Evolutionary conservation across 345 rosid species (phyloP).

Genomic region (Abelmoschus esculentus): DNA sequence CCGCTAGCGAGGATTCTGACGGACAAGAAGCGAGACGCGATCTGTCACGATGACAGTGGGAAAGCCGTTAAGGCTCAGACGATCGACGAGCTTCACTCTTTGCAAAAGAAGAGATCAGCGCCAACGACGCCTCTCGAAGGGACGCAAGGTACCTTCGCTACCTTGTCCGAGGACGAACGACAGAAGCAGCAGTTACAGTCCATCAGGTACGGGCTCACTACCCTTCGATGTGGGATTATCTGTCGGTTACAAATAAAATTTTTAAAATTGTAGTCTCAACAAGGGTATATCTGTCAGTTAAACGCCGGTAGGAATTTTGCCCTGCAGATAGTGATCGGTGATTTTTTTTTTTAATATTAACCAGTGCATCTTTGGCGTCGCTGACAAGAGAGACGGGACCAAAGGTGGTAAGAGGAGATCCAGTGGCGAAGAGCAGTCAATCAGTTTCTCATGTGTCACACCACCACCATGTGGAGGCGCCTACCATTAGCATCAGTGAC

Average conservation of each 20-base stretch:
- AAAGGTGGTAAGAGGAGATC: constrained; percentile 76
- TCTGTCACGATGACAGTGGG: constrained; percentile 74
- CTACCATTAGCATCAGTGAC: constrained; percentile 68
- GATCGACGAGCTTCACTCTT: constrained; percentile 88
- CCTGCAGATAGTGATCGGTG: neutral
- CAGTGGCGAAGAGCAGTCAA: constrained; percentile 48
- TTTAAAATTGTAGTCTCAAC: neutral
- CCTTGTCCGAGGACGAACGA: constrained; percentile 64
- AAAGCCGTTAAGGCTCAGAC: constrained; percentile 81
- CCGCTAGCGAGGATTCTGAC: constrained; percentile 46
- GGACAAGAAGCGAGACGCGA: constrained; percentile 24
- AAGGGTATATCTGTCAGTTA: neutral
- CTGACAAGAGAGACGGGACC: constrained; percentile 91
- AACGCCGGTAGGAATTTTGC: neutral
- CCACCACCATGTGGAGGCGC: constrained; percentile 23
- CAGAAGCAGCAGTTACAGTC: constrained; percentile 88
- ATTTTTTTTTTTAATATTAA: neutral
- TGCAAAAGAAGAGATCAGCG: constrained; percentile 81
- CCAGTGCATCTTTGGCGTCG: constrained; percentile 96
- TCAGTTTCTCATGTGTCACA: constrained; percentile 34
- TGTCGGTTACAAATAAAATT: no score
- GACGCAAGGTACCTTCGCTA: constrained; percentile 33
- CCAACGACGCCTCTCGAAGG: constrained; percentile 72
- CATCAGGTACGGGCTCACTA: constrained; percentile 44
- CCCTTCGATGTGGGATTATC: no score